Evolutionary conservation across 2,329 filamentous ascomycete genomes (phyloP).

Genomic region (Metarhizium album): DNA sequence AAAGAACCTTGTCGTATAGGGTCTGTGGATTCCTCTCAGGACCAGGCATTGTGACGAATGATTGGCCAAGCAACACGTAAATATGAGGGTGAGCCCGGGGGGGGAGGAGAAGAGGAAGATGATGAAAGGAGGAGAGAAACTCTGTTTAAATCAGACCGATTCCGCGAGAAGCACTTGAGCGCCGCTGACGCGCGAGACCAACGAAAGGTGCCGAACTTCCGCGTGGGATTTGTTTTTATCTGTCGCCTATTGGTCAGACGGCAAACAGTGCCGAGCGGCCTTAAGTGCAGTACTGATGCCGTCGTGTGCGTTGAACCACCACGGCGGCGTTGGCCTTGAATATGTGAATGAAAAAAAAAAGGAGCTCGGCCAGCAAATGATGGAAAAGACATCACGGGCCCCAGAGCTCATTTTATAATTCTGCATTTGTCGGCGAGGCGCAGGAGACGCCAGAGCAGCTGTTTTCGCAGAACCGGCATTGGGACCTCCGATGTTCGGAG

Average conservation of each 20-base stretch:
- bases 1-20: conserved; percentile 95
- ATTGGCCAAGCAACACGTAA: neutral
- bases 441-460: neutral
- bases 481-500: conserved; percentile 15
- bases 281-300: neutral
- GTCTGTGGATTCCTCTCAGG: conserved; percentile 65
- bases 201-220: neutral
- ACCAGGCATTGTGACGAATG: conserved; percentile 51
- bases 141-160: neutral
- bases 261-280: neutral
- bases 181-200: neutral
- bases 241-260: neutral
- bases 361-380: no score
- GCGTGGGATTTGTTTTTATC: neutral
- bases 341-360: no score
- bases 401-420: conserved; percentile 1
- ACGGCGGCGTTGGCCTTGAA: no score
- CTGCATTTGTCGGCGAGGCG: neutral
- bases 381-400: neutral
- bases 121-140: neutral
- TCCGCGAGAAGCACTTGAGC: neutral
- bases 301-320: no score
- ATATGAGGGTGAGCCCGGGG: neutral
- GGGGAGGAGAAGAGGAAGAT: neutral
- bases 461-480: conserved; percentile 4